Base-by-base conservation (phyloP, 2,329 filamentous ascomycete species). In the Xylaria sp. region DNA sequence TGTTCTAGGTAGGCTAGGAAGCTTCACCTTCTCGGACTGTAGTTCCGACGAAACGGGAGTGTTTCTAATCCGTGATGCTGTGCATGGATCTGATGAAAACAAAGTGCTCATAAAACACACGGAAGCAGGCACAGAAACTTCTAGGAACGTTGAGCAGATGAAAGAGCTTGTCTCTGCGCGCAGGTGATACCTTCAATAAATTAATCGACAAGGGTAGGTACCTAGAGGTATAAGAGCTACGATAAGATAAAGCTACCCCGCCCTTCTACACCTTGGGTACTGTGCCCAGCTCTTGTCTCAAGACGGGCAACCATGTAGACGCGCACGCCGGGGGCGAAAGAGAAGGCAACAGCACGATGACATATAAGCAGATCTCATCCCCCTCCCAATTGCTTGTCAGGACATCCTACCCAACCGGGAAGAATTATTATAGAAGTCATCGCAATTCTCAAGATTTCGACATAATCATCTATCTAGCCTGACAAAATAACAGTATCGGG, bases 221-320 rank as follows among this genome's bases (percentile, higher is more conserved):
- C 28, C 7, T 36, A 36, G 13, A 38, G 33, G 33, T 54, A 6
- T 26, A 4, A 31, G 2, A 67, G 65, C 59, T 75, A 54, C 71
- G 75, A 76, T 77, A 76, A 77, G 75, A 77, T 76, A 75, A 77
- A 77, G 75, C 75, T 77, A 77, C 75, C 75, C 75, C 75, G 72
- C 74, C 58, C 60, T 40, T 42, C 54, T 63, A 51, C 44, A 63
- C 9, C 6, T 46, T 28, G 13, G 38, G 5, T 9, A 38, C 36
- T 13, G 9, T 0, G 36, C 5, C 15, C 31, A 20, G 17, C 28
- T 54, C 6, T 11, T 56, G 33, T 20, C 31, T 31, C 31, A 38
- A 38, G 31, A 20, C n/a, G 28, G 28, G 10, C n/a, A n/a, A 10
- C 51, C 33, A 58, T 44, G 42, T 62, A 28, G 20, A 15, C 23